Percentiles rank a stretch among this genome's conserved stretches.
Conservation (phyloP, 2,329 filamentous ascomycete genomes). For the Canariomyces notabilis region DNA sequence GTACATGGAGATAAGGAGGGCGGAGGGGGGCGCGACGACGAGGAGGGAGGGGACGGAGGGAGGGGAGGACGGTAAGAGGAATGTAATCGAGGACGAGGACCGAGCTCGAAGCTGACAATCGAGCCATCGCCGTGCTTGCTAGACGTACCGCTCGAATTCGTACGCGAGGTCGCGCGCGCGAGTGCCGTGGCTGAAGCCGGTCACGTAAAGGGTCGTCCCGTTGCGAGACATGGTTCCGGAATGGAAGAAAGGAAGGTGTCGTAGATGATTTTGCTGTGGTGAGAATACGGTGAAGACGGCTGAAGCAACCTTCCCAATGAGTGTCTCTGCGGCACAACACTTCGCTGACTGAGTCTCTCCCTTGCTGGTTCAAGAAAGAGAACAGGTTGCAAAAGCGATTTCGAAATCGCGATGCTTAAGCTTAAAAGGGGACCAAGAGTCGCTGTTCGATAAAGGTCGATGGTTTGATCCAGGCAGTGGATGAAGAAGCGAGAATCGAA, state of each 20-base stretch:
- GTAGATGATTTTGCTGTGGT: background rate
- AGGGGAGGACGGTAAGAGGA: conserved; percentile 31
- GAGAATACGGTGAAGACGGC: background rate
- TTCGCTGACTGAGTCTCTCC: conserved; percentile 1
- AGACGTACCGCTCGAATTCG: conserved; percentile 99
- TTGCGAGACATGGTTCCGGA: conserved; percentile 73
- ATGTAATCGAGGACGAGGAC: conserved; percentile 36
- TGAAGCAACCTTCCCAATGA: conserved; percentile 8
- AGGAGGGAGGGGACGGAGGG: conserved; percentile 21
- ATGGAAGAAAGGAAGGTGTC: background rate
- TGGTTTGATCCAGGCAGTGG: conserved; percentile 3
- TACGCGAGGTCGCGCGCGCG: conserved; percentile 98
- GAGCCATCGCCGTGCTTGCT: conserved; percentile 45
- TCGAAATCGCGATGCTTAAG: conserved; percentile 8
- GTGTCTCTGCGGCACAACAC: background rate
- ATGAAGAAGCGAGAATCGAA: conserved; percentile 16
- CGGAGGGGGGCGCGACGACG: conserved; percentile 21
- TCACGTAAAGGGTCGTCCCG: conserved; percentile 94
- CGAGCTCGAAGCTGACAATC: conserved; percentile 42
- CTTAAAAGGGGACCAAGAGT: conserved; percentile 4
- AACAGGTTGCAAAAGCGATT: background rate
- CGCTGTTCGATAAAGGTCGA: conserved; percentile 11
- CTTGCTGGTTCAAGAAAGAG: background rate
- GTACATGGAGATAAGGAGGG: conserved; percentile 15
- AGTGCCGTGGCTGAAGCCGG: conserved; percentile 97